Conservation (phyloP, 2,329 filamentous ascomycete species). For the Hymenoscyphus repandus region DNA sequence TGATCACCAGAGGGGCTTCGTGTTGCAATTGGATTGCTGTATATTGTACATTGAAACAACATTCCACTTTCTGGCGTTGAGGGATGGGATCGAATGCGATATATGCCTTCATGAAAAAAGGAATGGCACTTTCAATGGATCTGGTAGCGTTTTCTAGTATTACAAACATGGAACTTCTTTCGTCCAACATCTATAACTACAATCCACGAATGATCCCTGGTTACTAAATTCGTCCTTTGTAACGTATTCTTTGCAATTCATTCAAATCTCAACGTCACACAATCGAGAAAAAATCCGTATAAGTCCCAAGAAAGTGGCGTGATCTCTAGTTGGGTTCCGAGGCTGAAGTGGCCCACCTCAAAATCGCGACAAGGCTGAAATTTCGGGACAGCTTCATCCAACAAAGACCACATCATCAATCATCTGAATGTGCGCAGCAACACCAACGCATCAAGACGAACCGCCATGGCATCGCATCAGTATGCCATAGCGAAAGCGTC, state of each 20-base stretch:
- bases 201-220: too few relatives aligned
- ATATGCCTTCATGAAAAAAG: neutral
- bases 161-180: neutral
- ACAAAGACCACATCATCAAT: neutral
- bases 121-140: neutral
- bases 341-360: neutral
- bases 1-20: neutral
- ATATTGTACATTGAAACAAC: neutral
- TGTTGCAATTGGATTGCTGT: neutral
- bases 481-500: slow-evolving; percentile 74
- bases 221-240: too few relatives aligned
- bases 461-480: slow-evolving; percentile 59
- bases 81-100: neutral
- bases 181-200: too few relatives aligned
- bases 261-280: too few relatives aligned
- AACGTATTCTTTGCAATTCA: too few relatives aligned
- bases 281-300: too few relatives aligned
- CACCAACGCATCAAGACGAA: neutral
- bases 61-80: neutral
- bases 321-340: neutral
- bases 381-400: too few relatives aligned
- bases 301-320: too few relatives aligned
- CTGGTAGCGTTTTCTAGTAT: neutral
- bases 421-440: neutral
- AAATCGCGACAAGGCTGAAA: too few relatives aligned